These are phyloP conservation scores for Dothidotthia symphoricarpi DNA, from an alignment of 2,329 filamentous ascomycete genomes.

Conservation along the genomic window DNA sequence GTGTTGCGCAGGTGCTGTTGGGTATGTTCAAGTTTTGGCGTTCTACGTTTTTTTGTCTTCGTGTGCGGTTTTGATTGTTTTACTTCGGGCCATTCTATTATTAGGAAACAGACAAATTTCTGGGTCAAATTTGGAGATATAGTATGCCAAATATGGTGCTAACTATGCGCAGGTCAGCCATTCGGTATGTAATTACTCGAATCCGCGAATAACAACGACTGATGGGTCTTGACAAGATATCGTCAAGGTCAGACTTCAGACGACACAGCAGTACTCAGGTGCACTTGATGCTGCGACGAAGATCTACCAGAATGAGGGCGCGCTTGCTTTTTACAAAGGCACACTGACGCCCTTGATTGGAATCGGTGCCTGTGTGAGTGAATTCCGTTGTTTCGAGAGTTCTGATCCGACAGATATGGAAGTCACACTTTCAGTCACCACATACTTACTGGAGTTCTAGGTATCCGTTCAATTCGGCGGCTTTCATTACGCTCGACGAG, in stretches of 20 bases:
- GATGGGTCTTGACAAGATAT: slow-evolving; percentile 63
- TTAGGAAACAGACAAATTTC: too few species aligned
- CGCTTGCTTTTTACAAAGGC: slow-evolving; percentile 95
- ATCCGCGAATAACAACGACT: slow-evolving; percentile 17
- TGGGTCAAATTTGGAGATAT: too few species aligned
- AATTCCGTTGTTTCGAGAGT: slow-evolving; percentile 11
- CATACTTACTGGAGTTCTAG: slow-evolving; percentile 33
- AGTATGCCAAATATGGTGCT: too few species aligned
- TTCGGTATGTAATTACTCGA: slow-evolving; percentile 52
- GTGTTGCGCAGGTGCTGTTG: slow-evolving; percentile 88
- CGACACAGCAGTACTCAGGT: slow-evolving; percentile 73
- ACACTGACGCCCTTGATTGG: slow-evolving; percentile 91
- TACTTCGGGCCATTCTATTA: too few species aligned
- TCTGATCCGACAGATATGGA: too few species aligned
- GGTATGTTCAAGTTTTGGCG: slow-evolving; percentile 57
- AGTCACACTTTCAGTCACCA: not conserved
- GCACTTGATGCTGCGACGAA: slow-evolving; percentile 77
- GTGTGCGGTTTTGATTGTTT: too few species aligned
- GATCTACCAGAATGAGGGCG: slow-evolving; percentile 85
- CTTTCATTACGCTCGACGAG: slow-evolving; percentile 88
- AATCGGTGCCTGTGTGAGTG: slow-evolving; percentile 82
- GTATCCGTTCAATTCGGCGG: slow-evolving; percentile 95
- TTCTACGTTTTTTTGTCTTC: too few species aligned
- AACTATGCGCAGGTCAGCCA: slow-evolving; percentile 55
- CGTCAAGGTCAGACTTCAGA: slow-evolving; percentile 96